Conservation (phyloP, 164 flowering plant species). For the Vitis amurensis region DNA sequence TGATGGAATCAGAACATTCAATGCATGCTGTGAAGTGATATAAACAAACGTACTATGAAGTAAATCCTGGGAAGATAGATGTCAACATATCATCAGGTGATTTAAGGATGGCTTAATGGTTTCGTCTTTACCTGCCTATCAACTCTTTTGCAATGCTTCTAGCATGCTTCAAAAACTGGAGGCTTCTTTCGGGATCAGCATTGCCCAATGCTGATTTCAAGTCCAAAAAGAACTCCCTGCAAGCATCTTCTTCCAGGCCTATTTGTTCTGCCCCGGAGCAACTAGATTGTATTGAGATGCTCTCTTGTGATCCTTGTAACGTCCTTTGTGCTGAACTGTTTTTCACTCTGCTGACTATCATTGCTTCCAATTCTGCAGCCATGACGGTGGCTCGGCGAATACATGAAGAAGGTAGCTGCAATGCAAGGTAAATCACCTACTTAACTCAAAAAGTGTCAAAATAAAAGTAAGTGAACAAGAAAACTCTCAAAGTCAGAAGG, state of each 20-base stretch:
- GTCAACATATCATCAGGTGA: no score
- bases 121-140: conserved; percentile 17
- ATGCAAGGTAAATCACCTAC: neutral
- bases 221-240: conserved; percentile 35
- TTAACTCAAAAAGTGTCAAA: neutral
- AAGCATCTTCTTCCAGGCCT: conserved; percentile 21
- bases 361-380: conserved; percentile 73
- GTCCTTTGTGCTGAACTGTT: conserved; percentile 10
- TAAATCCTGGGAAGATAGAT: no score
- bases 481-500: neutral
- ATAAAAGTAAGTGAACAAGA: neutral
- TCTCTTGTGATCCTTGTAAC: conserved; percentile 5
- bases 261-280: conserved; percentile 4
- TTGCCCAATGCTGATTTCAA: conserved; percentile 42
- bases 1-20: neutral
- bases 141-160: conserved; percentile 42
- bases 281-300: neutral
- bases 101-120: neutral
- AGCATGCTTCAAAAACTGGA: conserved; percentile 41
- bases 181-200: conserved; percentile 27
- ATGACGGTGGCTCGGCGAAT: conserved; percentile 60
- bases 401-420: conserved; percentile 73
- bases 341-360: conserved; percentile 34
- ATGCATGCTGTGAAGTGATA: no score
- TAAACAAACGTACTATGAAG: no score